Percentiles rank a stretch among this genome's conserved stretches.
Conservation (phyloP, 805 yeast genomes). For the Nakazawaea wickerhamii region DNA sequence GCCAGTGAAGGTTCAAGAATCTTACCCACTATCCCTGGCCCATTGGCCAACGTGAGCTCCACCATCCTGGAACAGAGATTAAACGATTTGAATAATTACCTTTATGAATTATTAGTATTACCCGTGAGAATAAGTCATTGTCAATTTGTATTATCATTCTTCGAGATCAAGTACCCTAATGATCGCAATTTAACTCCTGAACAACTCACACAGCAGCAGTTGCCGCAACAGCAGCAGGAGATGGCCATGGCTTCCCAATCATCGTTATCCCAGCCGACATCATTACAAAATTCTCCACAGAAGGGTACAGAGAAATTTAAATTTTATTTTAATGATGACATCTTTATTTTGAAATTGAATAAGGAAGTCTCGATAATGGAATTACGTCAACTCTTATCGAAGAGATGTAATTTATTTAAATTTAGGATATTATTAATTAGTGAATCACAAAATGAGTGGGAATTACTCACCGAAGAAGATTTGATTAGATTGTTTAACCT, state of each 20-base stretch:
- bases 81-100: constrained; percentile 48
- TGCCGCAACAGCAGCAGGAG: constrained; percentile 7
- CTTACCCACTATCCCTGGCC: constrained; percentile 94
- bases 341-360: constrained; percentile 54
- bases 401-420: constrained; percentile 7
- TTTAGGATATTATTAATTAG: constrained; percentile 2
- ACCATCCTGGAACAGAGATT: constrained; percentile 48
- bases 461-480: constrained; percentile 7
- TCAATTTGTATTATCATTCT: constrained; percentile 62
- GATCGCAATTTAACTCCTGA: constrained; percentile 15
- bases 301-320: constrained; percentile 44
- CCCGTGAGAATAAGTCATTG: constrained; percentile 75
- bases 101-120: constrained; percentile 53
- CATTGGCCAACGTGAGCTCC: constrained; percentile 86
- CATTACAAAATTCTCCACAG: constrained; percentile 27
- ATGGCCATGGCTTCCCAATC: constrained; percentile 12
- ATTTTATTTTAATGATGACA: constrained; percentile 75
- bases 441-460: constrained; percentile 4
- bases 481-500: constrained; percentile 5
- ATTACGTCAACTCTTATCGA: constrained; percentile 18
- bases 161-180: constrained; percentile 63
- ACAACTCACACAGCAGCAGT: constrained; percentile 3
- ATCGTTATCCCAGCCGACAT: constrained; percentile 2
- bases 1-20: constrained; percentile 85
- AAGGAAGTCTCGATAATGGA: constrained; percentile 20